Percentiles rank a stretch among this genome's conserved stretches.
These are phyloP conservation scores for Helotiales sp. DNA, from an alignment of 2,329 filamentous ascomycete genomes.

Conservation along the genomic window DNA sequence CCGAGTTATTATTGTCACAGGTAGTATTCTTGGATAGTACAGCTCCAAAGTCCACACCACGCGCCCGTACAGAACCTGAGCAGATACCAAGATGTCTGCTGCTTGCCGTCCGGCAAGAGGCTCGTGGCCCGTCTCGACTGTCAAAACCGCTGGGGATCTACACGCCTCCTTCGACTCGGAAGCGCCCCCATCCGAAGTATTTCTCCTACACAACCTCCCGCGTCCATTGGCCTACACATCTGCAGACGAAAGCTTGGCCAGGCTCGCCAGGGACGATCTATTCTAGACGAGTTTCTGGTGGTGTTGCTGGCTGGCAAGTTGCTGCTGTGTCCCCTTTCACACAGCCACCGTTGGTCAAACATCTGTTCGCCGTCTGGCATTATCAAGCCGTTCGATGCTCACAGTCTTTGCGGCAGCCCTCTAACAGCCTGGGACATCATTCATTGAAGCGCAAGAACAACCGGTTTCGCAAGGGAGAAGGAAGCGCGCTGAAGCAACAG, in stretches of 20 bases:
- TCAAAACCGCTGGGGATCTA: constrained; percentile 7
- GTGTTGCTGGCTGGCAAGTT: too few species aligned
- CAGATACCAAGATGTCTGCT: constrained; percentile 9
- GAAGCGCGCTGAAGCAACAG: neutral
- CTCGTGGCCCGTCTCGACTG: constrained; percentile 7
- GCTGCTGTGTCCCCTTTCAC: too few species aligned
- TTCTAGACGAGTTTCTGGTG: too few species aligned
- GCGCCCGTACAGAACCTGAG: too few species aligned
- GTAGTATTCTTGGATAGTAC: too few species aligned
- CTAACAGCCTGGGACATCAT: constrained; percentile 10
- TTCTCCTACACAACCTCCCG: constrained; percentile 15
- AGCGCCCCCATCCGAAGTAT: constrained; percentile 17
- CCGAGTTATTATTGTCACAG: too few species aligned
- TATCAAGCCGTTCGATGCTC: constrained; percentile 9
- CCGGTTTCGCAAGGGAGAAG: neutral
- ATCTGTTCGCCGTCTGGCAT: neutral
- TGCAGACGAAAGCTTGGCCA: too few species aligned
- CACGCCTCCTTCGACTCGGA: neutral
- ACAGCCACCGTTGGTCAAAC: too few species aligned
- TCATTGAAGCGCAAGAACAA: neutral
- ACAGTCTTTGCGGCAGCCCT: constrained; percentile 13
- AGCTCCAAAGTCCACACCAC: too few species aligned
- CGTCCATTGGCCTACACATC: too few species aligned
- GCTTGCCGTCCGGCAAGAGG: constrained; percentile 8
- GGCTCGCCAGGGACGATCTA: too few species aligned